Base-by-base conservation (phyloP, 805 yeast genomes). In the Myxozyma nipponensis region DNA sequence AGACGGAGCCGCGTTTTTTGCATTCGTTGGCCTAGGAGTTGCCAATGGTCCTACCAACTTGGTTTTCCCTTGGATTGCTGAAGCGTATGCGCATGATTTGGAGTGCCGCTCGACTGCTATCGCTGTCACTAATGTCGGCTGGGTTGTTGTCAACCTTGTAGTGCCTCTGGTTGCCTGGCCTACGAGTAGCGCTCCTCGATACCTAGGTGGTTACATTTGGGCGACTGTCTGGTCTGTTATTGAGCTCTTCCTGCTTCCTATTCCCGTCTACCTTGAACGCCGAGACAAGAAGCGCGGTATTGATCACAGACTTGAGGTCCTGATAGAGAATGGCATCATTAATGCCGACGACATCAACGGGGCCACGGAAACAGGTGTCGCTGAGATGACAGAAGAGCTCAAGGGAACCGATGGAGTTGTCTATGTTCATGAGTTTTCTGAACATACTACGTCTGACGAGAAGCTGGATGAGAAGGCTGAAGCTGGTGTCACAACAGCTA, bases 1-100 rank as follows among this genome's bases (percentile, higher is more conserved):
- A 1, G 77, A 77, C 56, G 62, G 73, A 5, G 81, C 78, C 4
- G 79, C 77, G 61, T 78, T 82, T 80, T 79, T 78, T 66, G 84
- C 81, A 0, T 80, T 72, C 47, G 42, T 54, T 25, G 45, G 42
- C 17, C 49, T 50, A n/a, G 59, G 59, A 4, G 45, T 47, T 21
- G 46, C 59, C 7, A 54, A 46, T 36, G 58, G 59, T 17, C 52
- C 59, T 19, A 47, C 52, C n/a, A 54, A 53, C 25, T 30, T 56
- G 30, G 46, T 49, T 13, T 22, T 56, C 25, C 49, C 57, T 3
- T 54, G 57, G 58, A 19, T 54, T n/a, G 56, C 58, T 9, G 58
- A 54, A 40, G 13, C 26, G 10, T 30, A 45, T 22, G 17, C 58
- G 3, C 57, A 53, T 28, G 55, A 46, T 15, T 41, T 53, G 10